A percentile compares a stretch with the other conserved stretches of the same genome.
phyloP scores from a whole-genome alignment of 2,329 filamentous ascomycete species.

The Colletotrichum theobromicola region DNA sequence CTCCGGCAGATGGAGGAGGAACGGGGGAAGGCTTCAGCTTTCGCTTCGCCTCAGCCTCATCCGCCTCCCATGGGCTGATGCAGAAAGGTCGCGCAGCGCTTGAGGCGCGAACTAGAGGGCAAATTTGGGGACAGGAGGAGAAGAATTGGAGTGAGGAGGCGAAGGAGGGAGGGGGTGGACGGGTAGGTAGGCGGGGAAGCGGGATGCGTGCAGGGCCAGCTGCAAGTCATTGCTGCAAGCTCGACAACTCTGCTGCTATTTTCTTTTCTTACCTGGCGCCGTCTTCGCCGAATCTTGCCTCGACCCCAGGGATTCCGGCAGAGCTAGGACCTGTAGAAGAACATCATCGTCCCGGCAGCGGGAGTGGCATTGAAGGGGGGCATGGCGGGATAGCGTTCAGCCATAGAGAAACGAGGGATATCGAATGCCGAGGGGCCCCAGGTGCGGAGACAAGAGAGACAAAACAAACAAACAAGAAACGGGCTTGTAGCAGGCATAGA shows the following conservation, averaged over 20 bases:
- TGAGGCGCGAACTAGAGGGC: background rate
- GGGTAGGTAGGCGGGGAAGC: background rate
- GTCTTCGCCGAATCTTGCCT: background rate
- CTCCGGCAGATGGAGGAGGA: background rate
- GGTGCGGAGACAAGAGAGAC: background rate
- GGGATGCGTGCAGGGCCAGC: background rate
- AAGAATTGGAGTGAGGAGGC: background rate
- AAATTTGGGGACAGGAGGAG: background rate
- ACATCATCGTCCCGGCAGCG: background rate
- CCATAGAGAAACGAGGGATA: background rate
- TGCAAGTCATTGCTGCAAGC: conserved; percentile 2
- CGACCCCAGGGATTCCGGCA: background rate
- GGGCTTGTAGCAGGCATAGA: background rate
- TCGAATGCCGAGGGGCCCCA: background rate
- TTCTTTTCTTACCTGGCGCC: background rate
- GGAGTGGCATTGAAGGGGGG: background rate
- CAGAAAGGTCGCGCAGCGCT: background rate
- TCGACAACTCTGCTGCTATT: background rate
- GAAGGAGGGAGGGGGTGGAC: background rate
- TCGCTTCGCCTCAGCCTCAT: background rate
- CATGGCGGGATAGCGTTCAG: background rate
- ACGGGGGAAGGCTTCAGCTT: background rate
- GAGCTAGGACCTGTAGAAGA: background rate
- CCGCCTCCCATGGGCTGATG: background rate
- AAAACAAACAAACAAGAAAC: background rate